Conservation (phyloP, 176 grass and related monocot genomes). For the Microstegium vimineum region DNA sequence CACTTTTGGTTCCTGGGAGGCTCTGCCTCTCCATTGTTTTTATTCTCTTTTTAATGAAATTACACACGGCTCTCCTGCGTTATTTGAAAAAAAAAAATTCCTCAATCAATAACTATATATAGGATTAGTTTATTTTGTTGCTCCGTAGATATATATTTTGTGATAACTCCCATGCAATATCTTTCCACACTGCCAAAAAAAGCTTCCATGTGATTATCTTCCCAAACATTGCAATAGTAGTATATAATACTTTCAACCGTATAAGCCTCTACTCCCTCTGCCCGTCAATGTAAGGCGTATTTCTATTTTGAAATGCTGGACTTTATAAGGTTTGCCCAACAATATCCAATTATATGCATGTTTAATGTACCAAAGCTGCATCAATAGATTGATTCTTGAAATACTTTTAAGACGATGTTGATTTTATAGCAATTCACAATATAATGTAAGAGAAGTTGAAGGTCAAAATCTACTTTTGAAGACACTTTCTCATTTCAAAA, state of each 20-base stretch:
- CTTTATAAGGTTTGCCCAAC: background rate
- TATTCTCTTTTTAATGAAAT: too few species aligned
- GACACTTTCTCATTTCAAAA: background rate
- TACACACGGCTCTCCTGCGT: too few species aligned
- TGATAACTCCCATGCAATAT: background rate
- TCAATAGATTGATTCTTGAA: background rate
- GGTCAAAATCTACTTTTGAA: background rate
- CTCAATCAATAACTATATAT: background rate
- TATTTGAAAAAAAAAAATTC: too few species aligned
- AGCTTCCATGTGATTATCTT: background rate
- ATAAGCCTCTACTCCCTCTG: background rate
- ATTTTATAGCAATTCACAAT: background rate
- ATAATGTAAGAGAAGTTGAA: background rate
- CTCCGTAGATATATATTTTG: background rate
- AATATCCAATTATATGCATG: background rate
- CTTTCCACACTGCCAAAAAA: background rate
- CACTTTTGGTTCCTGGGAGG: background rate
- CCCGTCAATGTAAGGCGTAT: background rate
- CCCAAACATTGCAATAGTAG: background rate
- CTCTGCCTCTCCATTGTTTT: too few species aligned
- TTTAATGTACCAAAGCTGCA: background rate
- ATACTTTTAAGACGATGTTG: background rate
- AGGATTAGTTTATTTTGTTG: background rate
- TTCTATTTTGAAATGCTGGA: background rate
- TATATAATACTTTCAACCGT: background rate